phyloP scores from a whole-genome alignment of 805 yeast genomes.

The Starmerella floris region DNA sequence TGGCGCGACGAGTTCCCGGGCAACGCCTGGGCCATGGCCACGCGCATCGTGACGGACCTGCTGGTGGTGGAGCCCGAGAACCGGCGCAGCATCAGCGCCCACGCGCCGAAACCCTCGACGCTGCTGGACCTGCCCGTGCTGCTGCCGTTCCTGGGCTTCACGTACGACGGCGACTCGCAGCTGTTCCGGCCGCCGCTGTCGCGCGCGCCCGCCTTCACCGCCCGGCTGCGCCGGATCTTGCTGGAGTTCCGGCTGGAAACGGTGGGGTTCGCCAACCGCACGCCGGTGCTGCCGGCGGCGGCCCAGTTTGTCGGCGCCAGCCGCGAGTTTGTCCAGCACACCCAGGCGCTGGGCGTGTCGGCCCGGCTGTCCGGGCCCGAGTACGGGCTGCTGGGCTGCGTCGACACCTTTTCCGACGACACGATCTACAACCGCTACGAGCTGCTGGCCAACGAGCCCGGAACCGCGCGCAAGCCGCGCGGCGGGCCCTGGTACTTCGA shows the following conservation, averaged over 20 bases:
- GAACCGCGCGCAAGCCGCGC: constrained; percentile 10
- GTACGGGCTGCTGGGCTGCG: constrained; percentile 17
- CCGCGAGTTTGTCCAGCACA: neutral
- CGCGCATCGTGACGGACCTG: constrained; percentile 12
- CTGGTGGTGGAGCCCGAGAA: constrained; percentile 1
- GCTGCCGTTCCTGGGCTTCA: constrained; percentile 22
- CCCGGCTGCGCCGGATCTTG: constrained; percentile 10
- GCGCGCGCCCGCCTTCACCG: neutral
- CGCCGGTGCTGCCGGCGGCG: constrained; percentile 4
- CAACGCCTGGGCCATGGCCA: constrained; percentile 7
- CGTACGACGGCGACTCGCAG: constrained; percentile 9
- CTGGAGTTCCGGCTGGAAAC: constrained; percentile 10
- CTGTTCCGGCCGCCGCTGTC: constrained; percentile 12
- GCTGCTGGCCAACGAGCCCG: constrained; percentile 28
- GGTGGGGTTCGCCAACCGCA: neutral
- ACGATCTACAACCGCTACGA: constrained; percentile 38
- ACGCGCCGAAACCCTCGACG: neutral
- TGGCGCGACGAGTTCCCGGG: neutral
- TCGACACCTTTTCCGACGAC: constrained; percentile 30
- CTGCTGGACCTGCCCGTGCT: constrained; percentile 11
- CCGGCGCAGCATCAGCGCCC: constrained; percentile 5
- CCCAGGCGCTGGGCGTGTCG: neutral
- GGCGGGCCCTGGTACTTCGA: constrained; percentile 42
- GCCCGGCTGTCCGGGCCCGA: constrained; percentile 12
- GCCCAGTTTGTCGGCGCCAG: constrained; percentile 2